Evolutionary conservation across 306 rosid species (phyloP).

Genomic region (Medicago arabica): DNA sequence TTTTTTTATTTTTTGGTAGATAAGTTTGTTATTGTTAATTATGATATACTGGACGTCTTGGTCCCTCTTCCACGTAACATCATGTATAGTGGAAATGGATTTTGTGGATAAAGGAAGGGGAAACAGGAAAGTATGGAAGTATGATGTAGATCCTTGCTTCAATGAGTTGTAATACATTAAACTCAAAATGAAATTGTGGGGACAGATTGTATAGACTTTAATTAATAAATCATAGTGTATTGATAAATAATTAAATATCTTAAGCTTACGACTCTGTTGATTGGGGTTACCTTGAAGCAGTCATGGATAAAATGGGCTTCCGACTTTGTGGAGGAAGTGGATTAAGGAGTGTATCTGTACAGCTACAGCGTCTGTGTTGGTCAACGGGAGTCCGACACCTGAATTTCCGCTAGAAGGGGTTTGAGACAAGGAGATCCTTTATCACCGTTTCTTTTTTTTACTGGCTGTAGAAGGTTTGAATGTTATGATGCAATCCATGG

Average conservation of each 20-base stretch:
- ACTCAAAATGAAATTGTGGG: not conserved
- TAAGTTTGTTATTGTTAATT: not conserved
- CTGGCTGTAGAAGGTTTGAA: no score
- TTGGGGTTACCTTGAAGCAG: no score
- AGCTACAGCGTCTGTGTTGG: no score
- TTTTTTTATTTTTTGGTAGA: not conserved
- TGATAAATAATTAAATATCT: not conserved
- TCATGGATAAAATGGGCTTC: no score
- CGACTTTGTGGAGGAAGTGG: no score
- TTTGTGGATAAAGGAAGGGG: not conserved
- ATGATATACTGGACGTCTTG: not conserved
- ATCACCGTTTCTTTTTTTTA: no score
- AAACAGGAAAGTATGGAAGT: not conserved
- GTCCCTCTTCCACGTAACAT: not conserved
- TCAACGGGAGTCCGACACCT: no score
- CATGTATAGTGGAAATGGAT: not conserved
- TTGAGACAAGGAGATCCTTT: no score
- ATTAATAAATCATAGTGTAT: not conserved
- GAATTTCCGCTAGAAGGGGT: no score
- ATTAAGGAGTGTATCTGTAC: no score
- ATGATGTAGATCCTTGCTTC: not conserved
- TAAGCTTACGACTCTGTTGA: no score
- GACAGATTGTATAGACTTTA: not conserved
- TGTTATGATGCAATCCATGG: no score
- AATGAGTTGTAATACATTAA: not conserved